phyloP scores from a whole-genome alignment of 164 flowering plant genomes.

The Dillenia suffruticosa region DNA sequence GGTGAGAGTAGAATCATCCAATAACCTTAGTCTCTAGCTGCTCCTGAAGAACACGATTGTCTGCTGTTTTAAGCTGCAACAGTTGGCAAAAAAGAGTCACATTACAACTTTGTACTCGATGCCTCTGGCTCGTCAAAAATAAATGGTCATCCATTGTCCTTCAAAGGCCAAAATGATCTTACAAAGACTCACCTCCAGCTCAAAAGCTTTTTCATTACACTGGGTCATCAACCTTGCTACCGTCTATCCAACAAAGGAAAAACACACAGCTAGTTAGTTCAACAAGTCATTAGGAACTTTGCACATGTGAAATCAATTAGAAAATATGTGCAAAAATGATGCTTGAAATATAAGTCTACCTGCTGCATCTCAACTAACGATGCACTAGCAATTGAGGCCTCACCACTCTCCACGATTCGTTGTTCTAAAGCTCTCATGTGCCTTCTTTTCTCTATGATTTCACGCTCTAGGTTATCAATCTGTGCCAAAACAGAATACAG shows the following conservation, averaged over 20 bases:
- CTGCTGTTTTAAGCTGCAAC: slow-evolving; percentile 90
- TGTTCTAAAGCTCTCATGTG: slow-evolving; percentile 85
- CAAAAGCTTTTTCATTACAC: slow-evolving; percentile 88
- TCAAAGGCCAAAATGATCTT: too few relatives aligned
- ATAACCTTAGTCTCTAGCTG: slow-evolving; percentile 84
- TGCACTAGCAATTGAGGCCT: slow-evolving; percentile 79
- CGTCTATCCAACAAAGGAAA: slow-evolving; percentile 42
- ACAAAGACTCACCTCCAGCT: slow-evolving; percentile 67
- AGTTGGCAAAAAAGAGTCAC: neutral
- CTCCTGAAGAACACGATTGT: slow-evolving; percentile 90
- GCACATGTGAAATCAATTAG: neutral
- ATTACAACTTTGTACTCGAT: too few relatives aligned
- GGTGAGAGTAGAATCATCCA: neutral
- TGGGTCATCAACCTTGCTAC: slow-evolving; percentile 82
- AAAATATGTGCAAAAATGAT: slow-evolving; percentile 3
- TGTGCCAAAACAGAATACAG: slow-evolving; percentile 17
- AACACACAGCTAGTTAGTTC: neutral
- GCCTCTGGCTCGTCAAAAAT: too few relatives aligned
- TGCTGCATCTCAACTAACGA: slow-evolving; percentile 93
- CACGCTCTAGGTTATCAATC: slow-evolving; percentile 83
- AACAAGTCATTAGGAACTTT: neutral
- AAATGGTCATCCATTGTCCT: too few relatives aligned
- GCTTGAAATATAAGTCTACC: slow-evolving; percentile 35
- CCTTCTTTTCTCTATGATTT: slow-evolving; percentile 76
- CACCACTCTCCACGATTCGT: slow-evolving; percentile 75